Evolutionary conservation across 345 rosid genomes (phyloP).

Genomic region (Pistacia vera): DNA sequence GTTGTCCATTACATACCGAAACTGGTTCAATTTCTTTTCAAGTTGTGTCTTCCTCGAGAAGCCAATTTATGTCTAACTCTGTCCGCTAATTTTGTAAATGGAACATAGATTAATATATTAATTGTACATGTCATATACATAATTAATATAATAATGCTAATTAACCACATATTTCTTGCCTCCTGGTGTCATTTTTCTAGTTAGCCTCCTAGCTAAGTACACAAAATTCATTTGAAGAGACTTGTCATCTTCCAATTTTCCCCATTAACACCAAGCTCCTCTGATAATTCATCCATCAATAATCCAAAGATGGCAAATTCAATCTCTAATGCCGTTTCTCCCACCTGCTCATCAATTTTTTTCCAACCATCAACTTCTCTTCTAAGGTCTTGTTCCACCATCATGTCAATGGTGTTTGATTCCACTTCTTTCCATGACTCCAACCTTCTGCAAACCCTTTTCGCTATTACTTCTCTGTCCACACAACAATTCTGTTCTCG

Average conservation of each 20-base stretch:
- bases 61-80: too few species aligned
- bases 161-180: constrained; percentile 19
- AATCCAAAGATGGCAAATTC: constrained; percentile 36
- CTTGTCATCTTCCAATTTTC: constrained; percentile 1
- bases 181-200: constrained; percentile 3
- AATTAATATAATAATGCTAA: not conserved
- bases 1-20: too few species aligned
- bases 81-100: not conserved
- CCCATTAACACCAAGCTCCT: constrained; percentile 27
- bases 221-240: constrained; percentile 23
- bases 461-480: constrained; percentile 33
- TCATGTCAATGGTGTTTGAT: constrained; percentile 80
- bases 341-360: constrained; percentile 26
- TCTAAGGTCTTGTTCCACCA: constrained; percentile 77
- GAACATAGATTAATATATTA: constrained; percentile 11
- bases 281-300: constrained; percentile 34
- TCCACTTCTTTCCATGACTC: constrained; percentile 83
- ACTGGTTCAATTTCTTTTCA: too few species aligned
- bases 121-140: constrained; percentile 21
- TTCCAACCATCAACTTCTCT: constrained; percentile 50
- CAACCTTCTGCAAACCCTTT: constrained; percentile 61
- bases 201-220: constrained; percentile 9
- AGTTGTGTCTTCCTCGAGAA: too few species aligned
- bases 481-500: constrained; percentile 9
- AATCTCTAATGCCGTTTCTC: constrained; percentile 30